Base-by-base conservation (phyloP, 768 basidiomycete species). In the Dioszegia aurantiaca region DNA sequence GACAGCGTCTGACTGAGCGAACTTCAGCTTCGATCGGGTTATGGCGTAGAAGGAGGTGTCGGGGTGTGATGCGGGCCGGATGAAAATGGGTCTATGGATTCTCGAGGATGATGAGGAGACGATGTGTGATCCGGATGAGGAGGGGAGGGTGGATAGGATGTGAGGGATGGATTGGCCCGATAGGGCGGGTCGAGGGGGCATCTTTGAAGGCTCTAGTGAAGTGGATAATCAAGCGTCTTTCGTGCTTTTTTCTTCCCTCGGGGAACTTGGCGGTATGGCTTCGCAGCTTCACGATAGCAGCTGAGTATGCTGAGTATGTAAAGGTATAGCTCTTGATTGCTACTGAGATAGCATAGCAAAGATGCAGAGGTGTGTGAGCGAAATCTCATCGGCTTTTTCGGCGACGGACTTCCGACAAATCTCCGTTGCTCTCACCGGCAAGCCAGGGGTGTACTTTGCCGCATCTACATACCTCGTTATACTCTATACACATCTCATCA, bases 21-120 rank as follows among this genome's bases (percentile, higher is more conserved):
- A 67, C 31, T 61, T 63, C 39, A 67, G 42, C 37, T 56, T 59
- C 2, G 59, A 52, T 4, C 60, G 47, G 2, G 62, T 67, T 21
- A 67, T 49, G 24, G 42, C 41, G 44, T 61, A 63, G 27, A 59
- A 59, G 42, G 53, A 19, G 8, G 28, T 21, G 1, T 39, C 12
- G 19, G 52, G 48, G 23, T 17, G 17, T 9, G n/a, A 36, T 2
- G 39, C 24, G 16, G 58, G 58, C 5, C 52, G 46, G 39, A 62
- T 47, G 28, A 62, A 37, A 11, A 40, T 47, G 30, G 46, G 46
- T 30, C 9, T 12, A 33, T 33, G 31, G 44, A 24, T 9, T 21
- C 40, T 36, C 57, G 31, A 59, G 51, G 24, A 54, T 26, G 40
- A 42, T 42, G 48, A 43, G 55, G 21, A 58, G 48, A 26, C n/a